Conservation (phyloP, 768 basidiomycete genomes). For the Lentinula detonsa region DNA sequence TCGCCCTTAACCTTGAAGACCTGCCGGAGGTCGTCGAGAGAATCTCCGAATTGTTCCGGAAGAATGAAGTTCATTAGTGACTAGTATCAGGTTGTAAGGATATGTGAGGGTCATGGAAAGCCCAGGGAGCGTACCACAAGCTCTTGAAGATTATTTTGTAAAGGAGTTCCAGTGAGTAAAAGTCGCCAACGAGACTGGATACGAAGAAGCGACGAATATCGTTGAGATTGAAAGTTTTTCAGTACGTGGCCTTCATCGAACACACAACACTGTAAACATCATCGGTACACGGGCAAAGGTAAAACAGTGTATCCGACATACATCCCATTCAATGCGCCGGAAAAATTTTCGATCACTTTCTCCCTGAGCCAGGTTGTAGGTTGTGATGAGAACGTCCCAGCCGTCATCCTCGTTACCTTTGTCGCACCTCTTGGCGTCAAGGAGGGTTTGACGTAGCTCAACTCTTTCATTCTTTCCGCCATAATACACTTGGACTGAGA, state of each 20-base stretch:
- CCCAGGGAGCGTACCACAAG: slow-evolving; percentile 58
- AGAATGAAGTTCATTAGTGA: slow-evolving; percentile 98
- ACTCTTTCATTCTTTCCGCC: slow-evolving; percentile 85
- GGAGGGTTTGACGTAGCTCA: slow-evolving; percentile 63
- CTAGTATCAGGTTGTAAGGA: slow-evolving; percentile 33
- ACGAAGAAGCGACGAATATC: slow-evolving; percentile 83
- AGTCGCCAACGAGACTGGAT: slow-evolving; percentile 87
- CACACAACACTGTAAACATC: slow-evolving; percentile 70
- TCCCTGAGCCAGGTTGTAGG: slow-evolving; percentile 91
- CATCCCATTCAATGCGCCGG: slow-evolving; percentile 87
- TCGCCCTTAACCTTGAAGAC: slow-evolving; percentile 99
- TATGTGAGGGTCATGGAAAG: background rate
- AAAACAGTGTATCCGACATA: slow-evolving; percentile 35
- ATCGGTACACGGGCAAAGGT: background rate
- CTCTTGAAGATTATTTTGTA: slow-evolving; percentile 90
- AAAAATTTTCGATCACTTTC: slow-evolving; percentile 93
- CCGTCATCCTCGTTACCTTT: slow-evolving; percentile 42
- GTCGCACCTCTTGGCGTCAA: slow-evolving; percentile 45
- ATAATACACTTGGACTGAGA: slow-evolving; percentile 89
- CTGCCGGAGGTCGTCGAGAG: slow-evolving; percentile 75
- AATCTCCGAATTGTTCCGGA: slow-evolving; percentile 78
- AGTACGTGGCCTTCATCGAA: slow-evolving; percentile 97
- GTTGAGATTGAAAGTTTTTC: slow-evolving; percentile 97
- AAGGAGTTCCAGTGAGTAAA: slow-evolving; percentile 89
- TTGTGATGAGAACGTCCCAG: slow-evolving; percentile 94